Evolutionary conservation across 169 alveolate genomes (phyloP), one percentile per base, ranked within the genome.

Genomic region (Eimeria zaria): DNA sequence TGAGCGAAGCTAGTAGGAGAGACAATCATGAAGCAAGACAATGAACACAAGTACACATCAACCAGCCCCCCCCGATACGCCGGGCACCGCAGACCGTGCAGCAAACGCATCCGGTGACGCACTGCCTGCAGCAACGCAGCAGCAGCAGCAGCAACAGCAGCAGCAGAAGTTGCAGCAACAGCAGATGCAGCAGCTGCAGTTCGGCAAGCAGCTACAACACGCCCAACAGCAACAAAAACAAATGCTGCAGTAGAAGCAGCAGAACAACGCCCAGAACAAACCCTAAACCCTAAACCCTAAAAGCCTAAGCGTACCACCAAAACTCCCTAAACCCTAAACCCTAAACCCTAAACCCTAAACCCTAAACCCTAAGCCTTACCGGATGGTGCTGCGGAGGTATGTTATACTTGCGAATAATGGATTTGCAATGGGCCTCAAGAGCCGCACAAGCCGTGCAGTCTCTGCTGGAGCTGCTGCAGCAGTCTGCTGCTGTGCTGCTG

Each of bases 71-170:
- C 74, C 18, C 95, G 95, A 33, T 90, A 90, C 2, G 90, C 74
- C 2, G 67, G 53, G 67, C 95, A 71, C 64, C 85, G 95, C 89
- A 90, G 80, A 41, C 90, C 95, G 39, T 90, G 95, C 89, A 90
- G 95, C 60, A 90, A 62, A 11, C 95, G 95, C 69, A 90, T 74
- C 55, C 71, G 71, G 69, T 90, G 95, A 1, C 95, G 95, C 80
- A 90, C 62, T 16, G 80, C 84, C 95, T 89, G 95, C 33, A 16
- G 18, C 84, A 27, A n/a, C 60, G 53, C 73, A 27, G 91, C 91
- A 51, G 55, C 91, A 58, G 36, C 74, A 83, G 55, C 93, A 62
- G 44, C 51, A 87, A 64, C 53, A 84, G 58, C 55, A 41, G 91
- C 76, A 51, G 41, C 39, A 39, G 88, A 46, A 81, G 69, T 12